Conservation (phyloP, 192 early-diverging fungal genomes). For the Rhizoclosmatium globosum region DNA sequence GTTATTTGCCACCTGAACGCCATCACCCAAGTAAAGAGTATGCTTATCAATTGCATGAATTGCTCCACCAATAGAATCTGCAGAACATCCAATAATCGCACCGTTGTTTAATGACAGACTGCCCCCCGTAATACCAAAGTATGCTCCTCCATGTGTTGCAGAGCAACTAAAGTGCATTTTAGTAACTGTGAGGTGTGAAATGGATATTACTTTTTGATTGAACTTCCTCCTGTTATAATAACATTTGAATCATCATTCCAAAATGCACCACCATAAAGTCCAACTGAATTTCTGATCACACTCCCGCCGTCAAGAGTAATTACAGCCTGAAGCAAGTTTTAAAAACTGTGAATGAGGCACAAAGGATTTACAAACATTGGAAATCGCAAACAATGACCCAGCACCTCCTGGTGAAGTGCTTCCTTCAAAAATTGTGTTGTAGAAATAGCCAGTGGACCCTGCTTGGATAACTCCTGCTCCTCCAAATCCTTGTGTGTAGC, state of each 20-base stretch:
- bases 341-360: not conserved
- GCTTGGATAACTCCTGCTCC: constrained; percentile 10
- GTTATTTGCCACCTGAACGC: not conserved
- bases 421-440: not conserved
- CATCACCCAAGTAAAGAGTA: not conserved
- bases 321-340: not conserved
- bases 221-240: not conserved
- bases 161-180: not conserved
- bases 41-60: not conserved
- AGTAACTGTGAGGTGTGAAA: not conserved
- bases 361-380: not conserved
- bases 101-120: not conserved
- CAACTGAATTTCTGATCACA: not conserved
- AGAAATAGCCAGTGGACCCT: not conserved
- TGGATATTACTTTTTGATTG: constrained; percentile 15
- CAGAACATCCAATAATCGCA: not conserved
- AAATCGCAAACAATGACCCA: not conserved
- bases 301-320: not conserved
- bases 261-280: not conserved
- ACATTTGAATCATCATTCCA: not conserved
- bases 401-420: not conserved
- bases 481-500: constrained; percentile 5
- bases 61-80: constrained; percentile 6
- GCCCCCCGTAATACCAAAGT: not conserved
- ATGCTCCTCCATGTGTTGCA: not conserved